These are phyloP conservation scores for Cyclocybe cylindracea DNA, from an alignment of 768 basidiomycete species.

Conservation along the genomic window DNA sequence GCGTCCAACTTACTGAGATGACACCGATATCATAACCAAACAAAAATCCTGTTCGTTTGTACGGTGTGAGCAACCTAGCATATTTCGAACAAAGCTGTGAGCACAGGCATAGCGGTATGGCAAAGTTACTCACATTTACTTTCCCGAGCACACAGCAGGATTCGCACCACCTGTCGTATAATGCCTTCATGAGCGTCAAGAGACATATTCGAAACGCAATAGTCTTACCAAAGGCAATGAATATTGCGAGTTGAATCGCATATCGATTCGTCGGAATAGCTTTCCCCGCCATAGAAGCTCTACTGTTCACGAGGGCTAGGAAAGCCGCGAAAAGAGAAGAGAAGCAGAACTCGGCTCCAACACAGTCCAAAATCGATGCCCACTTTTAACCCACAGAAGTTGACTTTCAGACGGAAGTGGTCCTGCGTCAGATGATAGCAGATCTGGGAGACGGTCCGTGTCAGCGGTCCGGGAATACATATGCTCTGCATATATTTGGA, in stretches of 20 bases:
- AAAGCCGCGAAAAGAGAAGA: conserved; percentile 8
- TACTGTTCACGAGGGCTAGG: neutral
- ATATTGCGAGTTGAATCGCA: conserved; percentile 65
- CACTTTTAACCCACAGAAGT: no score
- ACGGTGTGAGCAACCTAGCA: conserved; percentile 1
- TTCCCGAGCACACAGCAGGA: no score
- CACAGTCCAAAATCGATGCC: no score
- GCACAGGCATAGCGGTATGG: no score
- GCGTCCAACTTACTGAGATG: conserved; percentile 52
- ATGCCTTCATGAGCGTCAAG: neutral
- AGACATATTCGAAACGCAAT: neutral
- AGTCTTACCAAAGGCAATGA: conserved; percentile 70
- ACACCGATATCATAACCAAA: conserved; percentile 81
- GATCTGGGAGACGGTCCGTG: no score
- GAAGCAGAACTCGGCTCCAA: neutral
- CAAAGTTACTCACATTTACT: neutral
- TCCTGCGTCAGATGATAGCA: no score
- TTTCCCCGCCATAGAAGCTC: conserved; percentile 26
- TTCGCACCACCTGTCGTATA: no score
- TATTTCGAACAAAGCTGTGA: no score
- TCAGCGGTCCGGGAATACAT: no score
- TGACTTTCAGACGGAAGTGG: no score
- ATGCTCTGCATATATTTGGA: no score
- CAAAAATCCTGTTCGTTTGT: conserved; percentile 47
- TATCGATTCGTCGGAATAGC: conserved; percentile 63